Evolutionary conservation across 192 early-diverging fungal species (phyloP).

Genomic region (Podila verticillata): DNA sequence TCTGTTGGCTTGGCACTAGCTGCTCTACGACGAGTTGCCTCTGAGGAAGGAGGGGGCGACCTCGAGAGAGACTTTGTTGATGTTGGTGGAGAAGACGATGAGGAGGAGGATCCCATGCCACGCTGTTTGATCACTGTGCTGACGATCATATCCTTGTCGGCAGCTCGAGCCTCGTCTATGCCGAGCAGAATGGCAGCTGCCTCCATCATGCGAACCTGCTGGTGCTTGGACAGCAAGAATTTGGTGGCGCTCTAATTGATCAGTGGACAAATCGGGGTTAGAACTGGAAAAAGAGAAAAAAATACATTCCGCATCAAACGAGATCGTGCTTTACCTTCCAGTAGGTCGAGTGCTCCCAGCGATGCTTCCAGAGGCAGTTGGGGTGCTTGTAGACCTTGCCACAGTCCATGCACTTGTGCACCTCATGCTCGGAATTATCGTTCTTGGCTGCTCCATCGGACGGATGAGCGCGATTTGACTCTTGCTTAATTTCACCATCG

Average conservation of each 20-base stretch:
- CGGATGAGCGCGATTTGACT: not conserved
- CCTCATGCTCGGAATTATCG: constrained; percentile 6
- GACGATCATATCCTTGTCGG: constrained; percentile 43
- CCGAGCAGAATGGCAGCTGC: constrained; percentile 71
- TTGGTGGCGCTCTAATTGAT: constrained; percentile 49
- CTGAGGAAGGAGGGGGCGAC: constrained; percentile 20
- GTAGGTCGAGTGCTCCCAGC: constrained; percentile 73
- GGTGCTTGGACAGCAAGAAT: constrained; percentile 71
- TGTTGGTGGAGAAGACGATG: constrained; percentile 28
- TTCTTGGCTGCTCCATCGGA: not conserved
- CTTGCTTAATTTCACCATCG: constrained; percentile 45
- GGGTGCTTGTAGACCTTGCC: constrained; percentile 50
- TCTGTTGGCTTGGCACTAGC: not conserved
- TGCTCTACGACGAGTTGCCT: not conserved
- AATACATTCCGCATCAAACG: not conserved
- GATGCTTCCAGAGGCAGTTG: constrained; percentile 64
- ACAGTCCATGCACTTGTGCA: constrained; percentile 46
- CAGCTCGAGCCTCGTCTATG: constrained; percentile 52
- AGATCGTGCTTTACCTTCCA: constrained; percentile 58
- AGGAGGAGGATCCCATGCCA: constrained; percentile 22
- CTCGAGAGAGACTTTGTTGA: constrained; percentile 39
- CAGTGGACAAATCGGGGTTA: not conserved
- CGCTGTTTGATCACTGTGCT: constrained; percentile 44
- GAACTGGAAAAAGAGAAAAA: not conserved
- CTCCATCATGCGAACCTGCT: constrained; percentile 75